These are phyloP conservation scores for Pythium insidiosum DNA, from an alignment of 352 stramenopile species.

Conservation along the genomic window DNA sequence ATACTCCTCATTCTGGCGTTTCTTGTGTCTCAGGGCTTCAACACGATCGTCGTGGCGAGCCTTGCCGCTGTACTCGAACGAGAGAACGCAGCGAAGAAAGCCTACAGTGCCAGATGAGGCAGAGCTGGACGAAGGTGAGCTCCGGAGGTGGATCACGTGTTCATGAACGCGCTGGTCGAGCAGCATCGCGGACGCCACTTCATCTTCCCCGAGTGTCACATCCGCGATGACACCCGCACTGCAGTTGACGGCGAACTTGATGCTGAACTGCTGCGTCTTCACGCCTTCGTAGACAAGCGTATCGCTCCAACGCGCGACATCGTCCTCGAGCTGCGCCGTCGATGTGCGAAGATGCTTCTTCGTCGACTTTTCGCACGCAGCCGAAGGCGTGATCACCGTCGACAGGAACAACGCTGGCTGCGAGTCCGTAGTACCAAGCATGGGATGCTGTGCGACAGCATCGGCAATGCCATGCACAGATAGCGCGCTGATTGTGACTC, in stretches of 20 bases:
- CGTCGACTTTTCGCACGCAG: slow-evolving; percentile 54
- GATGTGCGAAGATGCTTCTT: slow-evolving; percentile 60
- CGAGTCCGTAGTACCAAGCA: slow-evolving; percentile 14
- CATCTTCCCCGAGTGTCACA: slow-evolving; percentile 55
- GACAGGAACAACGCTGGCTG: slow-evolving; percentile 43
- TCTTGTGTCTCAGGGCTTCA: slow-evolving; percentile 32
- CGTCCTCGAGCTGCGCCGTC: slow-evolving; percentile 10
- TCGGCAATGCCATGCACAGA: slow-evolving; percentile 23
- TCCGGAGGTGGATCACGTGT: slow-evolving; percentile 44
- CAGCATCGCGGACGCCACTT: slow-evolving; percentile 40
- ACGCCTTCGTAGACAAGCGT: slow-evolving; percentile 47
- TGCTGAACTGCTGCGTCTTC: slow-evolving; percentile 56
- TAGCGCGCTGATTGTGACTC: slow-evolving; percentile 43
- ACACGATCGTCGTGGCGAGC: slow-evolving; percentile 33
- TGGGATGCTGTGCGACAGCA: slow-evolving; percentile 23
- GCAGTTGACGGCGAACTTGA: slow-evolving; percentile 55
- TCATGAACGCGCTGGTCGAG: slow-evolving; percentile 51
- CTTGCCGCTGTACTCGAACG: slow-evolving; percentile 47
- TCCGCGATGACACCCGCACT: slow-evolving; percentile 55
- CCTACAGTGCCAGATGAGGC: slow-evolving; percentile 12
- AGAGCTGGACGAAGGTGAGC: slow-evolving; percentile 18
- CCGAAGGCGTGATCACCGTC: slow-evolving; percentile 44
- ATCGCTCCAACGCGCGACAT: slow-evolving; percentile 37
- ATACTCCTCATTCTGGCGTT: slow-evolving; percentile 58
- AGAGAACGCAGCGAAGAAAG: slow-evolving; percentile 46